Percentiles rank a stretch among this genome's conserved stretches.
Conservation (phyloP, 148 eudicot genomes). For the Heliamphora exappendiculata region DNA sequence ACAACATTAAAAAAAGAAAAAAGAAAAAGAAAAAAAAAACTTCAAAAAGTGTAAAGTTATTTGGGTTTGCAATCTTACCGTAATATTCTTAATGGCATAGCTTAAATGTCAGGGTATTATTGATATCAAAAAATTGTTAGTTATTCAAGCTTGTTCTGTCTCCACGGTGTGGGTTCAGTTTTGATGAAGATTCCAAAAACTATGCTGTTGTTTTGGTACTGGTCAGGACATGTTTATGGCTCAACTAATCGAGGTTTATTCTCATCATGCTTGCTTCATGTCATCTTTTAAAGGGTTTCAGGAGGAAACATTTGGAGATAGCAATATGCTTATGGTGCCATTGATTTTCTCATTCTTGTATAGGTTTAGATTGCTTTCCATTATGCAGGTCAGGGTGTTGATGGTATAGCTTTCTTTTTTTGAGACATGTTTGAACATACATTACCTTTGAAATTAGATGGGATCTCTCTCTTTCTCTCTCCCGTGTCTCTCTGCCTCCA, state of each 20-base stretch:
- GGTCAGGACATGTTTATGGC: background rate
- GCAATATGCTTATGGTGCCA: slow-evolving; percentile 1
- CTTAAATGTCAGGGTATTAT: background rate
- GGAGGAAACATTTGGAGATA: background rate
- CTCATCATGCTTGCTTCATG: background rate
- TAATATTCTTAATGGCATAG: background rate
- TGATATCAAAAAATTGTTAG: background rate
- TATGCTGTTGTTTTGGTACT: background rate
- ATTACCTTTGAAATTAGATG: background rate
- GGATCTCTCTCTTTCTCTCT: background rate
- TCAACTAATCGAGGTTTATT: background rate
- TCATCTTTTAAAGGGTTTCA: background rate
- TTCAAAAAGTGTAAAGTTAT: background rate
- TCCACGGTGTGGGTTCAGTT: background rate
- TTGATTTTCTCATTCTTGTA: background rate
- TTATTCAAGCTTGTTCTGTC: background rate
- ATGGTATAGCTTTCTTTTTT: slow-evolving; percentile 5
- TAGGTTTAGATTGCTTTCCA: slow-evolving; percentile 13
- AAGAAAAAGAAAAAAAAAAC: no score
- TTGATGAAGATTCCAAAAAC: background rate
- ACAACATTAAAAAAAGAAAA: background rate
- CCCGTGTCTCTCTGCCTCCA: no score
- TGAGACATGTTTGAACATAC: slow-evolving; percentile 1
- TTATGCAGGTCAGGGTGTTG: slow-evolving; percentile 16
- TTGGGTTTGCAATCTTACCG: background rate